A percentile compares a stretch with the other conserved stretches of the same genome.
Conservation (phyloP, 148 eudicot species). For the Chenopodium berlandieri region DNA sequence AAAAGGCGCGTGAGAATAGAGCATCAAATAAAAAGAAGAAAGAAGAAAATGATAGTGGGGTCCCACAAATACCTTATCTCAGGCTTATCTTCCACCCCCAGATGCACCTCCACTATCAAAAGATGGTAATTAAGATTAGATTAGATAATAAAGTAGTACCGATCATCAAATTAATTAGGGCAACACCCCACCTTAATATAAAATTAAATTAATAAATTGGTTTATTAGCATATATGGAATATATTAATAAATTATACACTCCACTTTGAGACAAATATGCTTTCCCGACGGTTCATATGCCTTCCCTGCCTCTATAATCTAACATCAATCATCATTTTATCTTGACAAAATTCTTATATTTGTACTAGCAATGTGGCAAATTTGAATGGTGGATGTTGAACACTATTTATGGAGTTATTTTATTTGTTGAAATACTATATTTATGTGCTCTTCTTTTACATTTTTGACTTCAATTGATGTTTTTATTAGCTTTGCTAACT, state of each 20-base stretch:
- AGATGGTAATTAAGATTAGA: background rate
- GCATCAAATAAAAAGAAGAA: background rate
- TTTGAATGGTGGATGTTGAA: too few relatives aligned
- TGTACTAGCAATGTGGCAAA: background rate
- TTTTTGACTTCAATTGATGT: too few relatives aligned
- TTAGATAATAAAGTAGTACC: slow-evolving; percentile 15
- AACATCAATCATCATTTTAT: background rate
- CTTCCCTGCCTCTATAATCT: background rate
- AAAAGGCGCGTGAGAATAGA: too few relatives aligned
- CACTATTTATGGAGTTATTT: too few relatives aligned
- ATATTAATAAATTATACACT: background rate
- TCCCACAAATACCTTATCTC: slow-evolving; percentile 23
- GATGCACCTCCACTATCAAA: background rate
- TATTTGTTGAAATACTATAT: too few relatives aligned
- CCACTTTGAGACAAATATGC: slow-evolving; percentile 15
- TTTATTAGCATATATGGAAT: too few relatives aligned
- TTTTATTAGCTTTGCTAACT: too few relatives aligned
- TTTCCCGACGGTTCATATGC: slow-evolving; percentile 9
- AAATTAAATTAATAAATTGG: background rate
- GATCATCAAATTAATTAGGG: background rate
- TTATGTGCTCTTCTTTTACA: too few relatives aligned
- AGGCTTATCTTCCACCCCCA: slow-evolving; percentile 16
- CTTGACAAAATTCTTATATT: background rate
- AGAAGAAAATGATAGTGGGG: slow-evolving; percentile 15
- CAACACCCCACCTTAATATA: background rate